Evolutionary conservation across 2,329 filamentous ascomycete species (phyloP).

Genomic region (Aureobasidium sp.): DNA sequence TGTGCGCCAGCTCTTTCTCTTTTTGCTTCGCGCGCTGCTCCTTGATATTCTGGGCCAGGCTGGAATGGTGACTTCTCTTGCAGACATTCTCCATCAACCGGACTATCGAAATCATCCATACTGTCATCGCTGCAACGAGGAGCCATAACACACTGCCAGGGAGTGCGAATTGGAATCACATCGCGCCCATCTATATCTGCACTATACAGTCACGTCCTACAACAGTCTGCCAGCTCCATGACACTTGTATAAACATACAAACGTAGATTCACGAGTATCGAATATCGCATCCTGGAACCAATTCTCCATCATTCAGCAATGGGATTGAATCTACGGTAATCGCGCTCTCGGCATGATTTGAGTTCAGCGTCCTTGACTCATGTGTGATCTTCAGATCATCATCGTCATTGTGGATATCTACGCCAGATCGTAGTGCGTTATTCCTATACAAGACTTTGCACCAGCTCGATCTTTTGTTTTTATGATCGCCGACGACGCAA

Average conservation of each 20-base stretch:
- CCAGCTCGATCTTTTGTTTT: too few relatives aligned
- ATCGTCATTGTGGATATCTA: conserved; percentile 2
- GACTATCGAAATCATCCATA: too few relatives aligned
- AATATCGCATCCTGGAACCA: not conserved
- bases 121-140: not conserved
- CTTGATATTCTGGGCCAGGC: not conserved
- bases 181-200: not conserved
- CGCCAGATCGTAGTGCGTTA: not conserved
- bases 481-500: not conserved
- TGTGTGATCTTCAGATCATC: not conserved
- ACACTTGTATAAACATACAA: too few relatives aligned
- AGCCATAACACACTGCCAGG: too few relatives aligned
- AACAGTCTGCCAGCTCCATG: not conserved
- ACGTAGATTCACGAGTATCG: too few relatives aligned
- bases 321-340: not conserved
- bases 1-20: not conserved
- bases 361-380: not conserved
- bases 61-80: too few relatives aligned
- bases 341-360: not conserved
- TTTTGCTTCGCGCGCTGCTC: not conserved
- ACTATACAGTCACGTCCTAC: not conserved
- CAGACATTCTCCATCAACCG: too few relatives aligned
- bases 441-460: not conserved
- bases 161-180: not conserved
- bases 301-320: not conserved